Evolutionary conservation across 208 protist genomes (phyloP), one percentile per base, ranked within the genome.

Genomic region (Acanthamoeba royreba): DNA sequence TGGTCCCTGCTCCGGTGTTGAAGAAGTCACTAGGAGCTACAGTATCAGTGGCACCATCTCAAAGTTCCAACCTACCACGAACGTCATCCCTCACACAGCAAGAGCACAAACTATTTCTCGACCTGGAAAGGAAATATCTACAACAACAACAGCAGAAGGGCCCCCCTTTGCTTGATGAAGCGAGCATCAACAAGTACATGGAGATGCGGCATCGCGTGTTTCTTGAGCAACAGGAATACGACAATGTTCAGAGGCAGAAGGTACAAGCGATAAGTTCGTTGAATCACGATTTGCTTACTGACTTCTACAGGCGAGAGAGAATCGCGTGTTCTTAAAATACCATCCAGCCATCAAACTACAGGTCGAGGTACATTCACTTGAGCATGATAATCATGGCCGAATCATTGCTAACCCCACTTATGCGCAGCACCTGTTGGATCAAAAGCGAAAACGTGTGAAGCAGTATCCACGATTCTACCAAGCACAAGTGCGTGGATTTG

Each of bases 91-190:
- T 89, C 49, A 69, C 47, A 0, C 81, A 66, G 25, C 49, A 89
- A 52, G 81, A 89, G 53, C 81, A 89, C 33, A 31, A 33, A 11
- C 81, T 66, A 13, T 89, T 69, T 52, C 81, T 89, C 81, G 49
- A 89, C 38, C 53, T 89, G 9, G 49, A 89, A 33, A n/a, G 81
- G 0, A 63, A 42, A 31, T 89, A 42, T 31, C n/a, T 89, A 17
- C 46, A 31, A 11, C 81, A 89, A 11, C 81, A 89, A 25, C 81
- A 89, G 38, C 81, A 89, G 45, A 15, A 83, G 72, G 72, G 72
- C 0, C 72, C 72, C 2, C 42, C 72, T 38, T 45, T 58, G 22
- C 22, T 83, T 19, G 72, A 83, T 31, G 72, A 83, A 28, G 72
- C 72, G 42, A 52, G 2, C 15, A 17, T 83, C 25, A 83, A 31